Conservation (phyloP, 306 rosid genomes). For the Prinsepia uniflora region DNA sequence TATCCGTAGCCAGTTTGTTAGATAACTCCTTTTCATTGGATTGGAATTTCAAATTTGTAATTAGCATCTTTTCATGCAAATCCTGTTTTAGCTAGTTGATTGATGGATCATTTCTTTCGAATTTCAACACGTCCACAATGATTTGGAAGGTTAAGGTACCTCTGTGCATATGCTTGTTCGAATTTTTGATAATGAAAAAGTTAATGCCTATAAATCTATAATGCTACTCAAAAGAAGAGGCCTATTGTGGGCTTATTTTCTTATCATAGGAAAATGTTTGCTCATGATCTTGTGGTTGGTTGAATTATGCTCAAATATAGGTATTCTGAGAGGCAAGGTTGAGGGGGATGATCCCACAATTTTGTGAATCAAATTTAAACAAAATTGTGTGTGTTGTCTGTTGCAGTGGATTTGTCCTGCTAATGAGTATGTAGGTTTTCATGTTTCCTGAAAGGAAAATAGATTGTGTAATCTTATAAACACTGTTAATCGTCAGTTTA, state of each 20-base stretch:
- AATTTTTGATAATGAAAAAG: background rate
- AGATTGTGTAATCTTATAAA: background rate
- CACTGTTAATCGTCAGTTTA: background rate
- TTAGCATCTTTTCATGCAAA: background rate
- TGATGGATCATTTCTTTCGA: background rate
- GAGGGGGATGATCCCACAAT: background rate
- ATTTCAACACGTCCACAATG: background rate
- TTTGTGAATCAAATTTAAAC: background rate
- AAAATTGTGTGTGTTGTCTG: background rate
- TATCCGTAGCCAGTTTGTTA: background rate
- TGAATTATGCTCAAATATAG: background rate
- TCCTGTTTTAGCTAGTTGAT: background rate
- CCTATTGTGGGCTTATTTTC: background rate
- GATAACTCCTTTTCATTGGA: background rate
- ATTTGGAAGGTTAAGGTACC: background rate
- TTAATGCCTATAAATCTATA: background rate
- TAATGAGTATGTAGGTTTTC: background rate
- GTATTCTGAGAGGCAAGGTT: background rate
- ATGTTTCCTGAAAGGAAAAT: background rate
- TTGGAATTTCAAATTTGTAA: no score
- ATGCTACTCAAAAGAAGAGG: background rate
- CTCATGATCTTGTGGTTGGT: background rate
- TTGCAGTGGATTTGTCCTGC: background rate
- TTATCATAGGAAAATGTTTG: background rate
- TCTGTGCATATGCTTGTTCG: background rate